Base-by-base conservation (phyloP, 371 early-diverging fungal genomes). In the Actinomortierella wolfii region DNA sequence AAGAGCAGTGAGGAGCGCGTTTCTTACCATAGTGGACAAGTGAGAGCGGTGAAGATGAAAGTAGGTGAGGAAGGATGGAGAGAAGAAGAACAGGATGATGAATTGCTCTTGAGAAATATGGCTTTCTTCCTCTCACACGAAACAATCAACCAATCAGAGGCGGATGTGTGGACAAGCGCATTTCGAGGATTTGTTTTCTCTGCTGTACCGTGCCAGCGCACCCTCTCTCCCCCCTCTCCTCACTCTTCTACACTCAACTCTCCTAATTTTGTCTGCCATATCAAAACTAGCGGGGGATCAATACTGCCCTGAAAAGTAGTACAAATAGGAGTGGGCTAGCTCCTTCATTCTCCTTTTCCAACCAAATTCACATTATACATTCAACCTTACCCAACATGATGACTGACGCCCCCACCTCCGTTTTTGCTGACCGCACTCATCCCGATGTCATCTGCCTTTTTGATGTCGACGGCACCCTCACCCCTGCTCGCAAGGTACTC, bases 391-490 rank as follows among this genome's bases (percentile, higher is more conserved):
- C 9, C 26, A 17, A 48, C 48, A 66, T 66, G 57, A 61, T 59
- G 48, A 29, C 49, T 13, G 46, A 18, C 57, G 45, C 51, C 15
- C 21, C 68, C 18, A 51, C 54, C 62, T 53, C 64, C 25, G 53
- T 47, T 49, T 87, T 83, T 67, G 29, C 83, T 58, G 81, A 86
- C 68, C 91, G 94, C 68, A 75, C 83, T 44, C 79, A 81, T 21
- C 93, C 96, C 48, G 87, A 92, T 75, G 92, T 90, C 63, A 79
- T 97, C 64, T 91, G 95, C 57, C 88, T 99, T 41, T 99, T 99
- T 74, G 99, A 99, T 81, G 99, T 99, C 39, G 99, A 99, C 78
- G 99, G 99, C 59, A 99, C 99, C 8, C 82, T 99, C 64, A 98
- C 99, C 6, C 98, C 97, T 45, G 97, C 97, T 44, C 91, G 99